These are phyloP conservation scores for Diphasiastrum complanatum DNA, from an alignment of 83 land plant species.

Conservation along the genomic window DNA sequence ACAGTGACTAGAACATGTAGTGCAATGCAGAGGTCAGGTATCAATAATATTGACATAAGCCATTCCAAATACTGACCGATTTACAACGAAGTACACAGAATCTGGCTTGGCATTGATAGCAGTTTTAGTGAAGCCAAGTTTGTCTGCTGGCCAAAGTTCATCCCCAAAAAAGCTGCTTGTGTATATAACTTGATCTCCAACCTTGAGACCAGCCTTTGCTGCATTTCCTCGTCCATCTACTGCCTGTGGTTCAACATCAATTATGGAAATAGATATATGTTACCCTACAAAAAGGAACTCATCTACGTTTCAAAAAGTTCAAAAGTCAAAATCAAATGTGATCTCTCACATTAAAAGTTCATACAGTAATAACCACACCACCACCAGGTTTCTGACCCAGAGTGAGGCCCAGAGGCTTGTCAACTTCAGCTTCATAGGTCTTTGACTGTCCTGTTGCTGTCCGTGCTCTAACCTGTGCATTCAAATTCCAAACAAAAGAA, in stretches of 20 bases:
- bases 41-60: neutral
- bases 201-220: conserved; percentile 81
- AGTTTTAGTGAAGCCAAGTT: conserved; percentile 92
- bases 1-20: neutral
- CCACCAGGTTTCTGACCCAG: conserved; percentile 91
- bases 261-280: too few relatives aligned
- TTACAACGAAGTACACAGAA: conserved; percentile 90
- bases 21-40: neutral
- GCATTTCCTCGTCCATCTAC: conserved; percentile 90
- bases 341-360: too few relatives aligned
- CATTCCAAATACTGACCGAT: conserved; percentile 40
- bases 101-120: conserved; percentile 98
- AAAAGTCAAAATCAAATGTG: too few relatives aligned
- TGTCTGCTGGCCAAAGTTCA: conserved; percentile 99
- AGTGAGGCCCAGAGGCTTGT: conserved; percentile 89
- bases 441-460: conserved; percentile 74
- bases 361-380: conserved; percentile 83
- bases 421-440: conserved; percentile 85
- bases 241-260: too few relatives aligned
- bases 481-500: too few relatives aligned
- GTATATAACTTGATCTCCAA: conserved; percentile 93
- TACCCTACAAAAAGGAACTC: too few relatives aligned
- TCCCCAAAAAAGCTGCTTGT: conserved; percentile 99
- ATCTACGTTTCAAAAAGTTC: too few relatives aligned
- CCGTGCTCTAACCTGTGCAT: conserved; percentile 66